These are phyloP conservation scores for Fusarium hostae DNA, from an alignment of 2,329 filamentous ascomycete genomes.

Conservation along the genomic window DNA sequence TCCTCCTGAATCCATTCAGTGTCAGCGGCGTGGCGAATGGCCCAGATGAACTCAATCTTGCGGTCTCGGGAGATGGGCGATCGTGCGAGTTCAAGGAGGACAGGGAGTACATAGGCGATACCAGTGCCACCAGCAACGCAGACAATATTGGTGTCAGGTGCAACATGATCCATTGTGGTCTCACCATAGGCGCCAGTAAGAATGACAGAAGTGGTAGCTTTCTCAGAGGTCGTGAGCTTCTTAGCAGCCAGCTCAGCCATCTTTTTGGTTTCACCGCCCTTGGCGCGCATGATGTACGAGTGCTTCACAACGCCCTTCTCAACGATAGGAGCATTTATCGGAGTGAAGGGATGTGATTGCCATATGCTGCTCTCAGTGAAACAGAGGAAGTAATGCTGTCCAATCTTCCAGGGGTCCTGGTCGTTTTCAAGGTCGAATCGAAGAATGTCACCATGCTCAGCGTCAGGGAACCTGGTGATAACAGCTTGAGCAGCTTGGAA, in stretches of 20 bases:
- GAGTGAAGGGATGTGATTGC: slow-evolving; percentile 79
- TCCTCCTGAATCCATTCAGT: slow-evolving; percentile 69
- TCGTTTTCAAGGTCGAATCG: slow-evolving; percentile 73
- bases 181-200: slow-evolving; percentile 73
- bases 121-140: slow-evolving; percentile 56
- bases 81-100: slow-evolving; percentile 49
- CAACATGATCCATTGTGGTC: slow-evolving; percentile 55
- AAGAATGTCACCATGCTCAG: slow-evolving; percentile 69
- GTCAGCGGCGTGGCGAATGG: slow-evolving; percentile 65
- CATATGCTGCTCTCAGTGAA: slow-evolving; percentile 74
- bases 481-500: slow-evolving; percentile 65
- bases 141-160: slow-evolving; percentile 53
- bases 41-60: slow-evolving; percentile 73
- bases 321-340: slow-evolving; percentile 63
- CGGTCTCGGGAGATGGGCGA: slow-evolving; percentile 58
- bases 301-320: slow-evolving; percentile 57
- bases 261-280: slow-evolving; percentile 68
- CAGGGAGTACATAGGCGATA: slow-evolving; percentile 54
- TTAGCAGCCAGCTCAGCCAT: slow-evolving; percentile 58
- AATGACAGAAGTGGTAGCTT: slow-evolving; percentile 63
- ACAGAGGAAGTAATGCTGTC: slow-evolving; percentile 78
- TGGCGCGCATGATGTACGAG: slow-evolving; percentile 68
- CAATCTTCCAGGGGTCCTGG: slow-evolving; percentile 70
- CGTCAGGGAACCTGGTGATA: slow-evolving; percentile 61
- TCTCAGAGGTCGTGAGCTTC: slow-evolving; percentile 47